Evolutionary conservation across 1,139 yeast genomes (phyloP).

Genomic region (Candida smagusa): DNA sequence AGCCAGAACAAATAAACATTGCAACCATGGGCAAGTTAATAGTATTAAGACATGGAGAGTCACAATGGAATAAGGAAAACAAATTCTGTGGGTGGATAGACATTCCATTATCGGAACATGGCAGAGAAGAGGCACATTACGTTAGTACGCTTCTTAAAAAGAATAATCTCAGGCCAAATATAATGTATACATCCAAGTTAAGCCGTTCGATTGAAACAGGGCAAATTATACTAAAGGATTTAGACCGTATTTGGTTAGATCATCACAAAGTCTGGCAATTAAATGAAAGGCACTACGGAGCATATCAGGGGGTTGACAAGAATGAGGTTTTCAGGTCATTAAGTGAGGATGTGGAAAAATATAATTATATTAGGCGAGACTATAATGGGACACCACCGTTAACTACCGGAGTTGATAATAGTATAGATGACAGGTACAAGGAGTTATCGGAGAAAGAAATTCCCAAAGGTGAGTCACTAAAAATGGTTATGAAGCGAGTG

Average conservation of each 20-base stretch:
- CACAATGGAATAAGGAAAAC: constrained; percentile 67
- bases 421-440: constrained; percentile 48
- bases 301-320: constrained; percentile 68
- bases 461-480: constrained; percentile 69
- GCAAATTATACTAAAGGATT: constrained; percentile 49
- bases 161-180: constrained; percentile 43
- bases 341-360: constrained; percentile 57
- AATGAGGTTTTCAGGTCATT: constrained; percentile 48
- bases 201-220: constrained; percentile 68
- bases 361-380: constrained; percentile 65
- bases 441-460: constrained; percentile 18
- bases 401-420: constrained; percentile 25
- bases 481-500: constrained; percentile 61
- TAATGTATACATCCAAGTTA: constrained; percentile 63
- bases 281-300: constrained; percentile 79
- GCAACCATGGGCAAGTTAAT: constrained; percentile 32
- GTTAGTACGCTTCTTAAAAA: constrained; percentile 54
- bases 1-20: no score
- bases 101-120: constrained; percentile 58
- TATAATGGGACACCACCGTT: constrained; percentile 69
- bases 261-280: constrained; percentile 62
- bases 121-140: constrained; percentile 56
- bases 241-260: constrained; percentile 47
- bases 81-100: constrained; percentile 87
- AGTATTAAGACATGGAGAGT: constrained; percentile 72